Evolutionary conservation across 139 green algal species (phyloP).

Genomic region (Eudorina sp.): DNA sequence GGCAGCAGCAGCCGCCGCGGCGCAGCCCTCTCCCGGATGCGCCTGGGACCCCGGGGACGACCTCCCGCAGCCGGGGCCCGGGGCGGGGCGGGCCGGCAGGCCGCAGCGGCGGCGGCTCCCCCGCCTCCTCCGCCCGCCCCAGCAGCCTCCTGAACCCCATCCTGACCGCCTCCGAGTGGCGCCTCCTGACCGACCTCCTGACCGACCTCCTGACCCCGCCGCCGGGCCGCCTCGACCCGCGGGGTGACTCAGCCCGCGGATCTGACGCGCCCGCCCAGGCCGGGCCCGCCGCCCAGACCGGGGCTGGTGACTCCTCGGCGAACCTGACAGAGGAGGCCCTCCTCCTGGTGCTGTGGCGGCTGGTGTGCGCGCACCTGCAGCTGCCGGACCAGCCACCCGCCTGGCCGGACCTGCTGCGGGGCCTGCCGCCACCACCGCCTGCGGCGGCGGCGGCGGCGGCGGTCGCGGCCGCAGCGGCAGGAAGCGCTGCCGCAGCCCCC

Average conservation of each 20-base stretch:
- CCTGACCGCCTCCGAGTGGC: background rate
- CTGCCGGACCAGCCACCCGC: background rate
- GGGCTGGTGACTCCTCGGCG: background rate
- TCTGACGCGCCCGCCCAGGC: background rate
- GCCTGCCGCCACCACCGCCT: background rate
- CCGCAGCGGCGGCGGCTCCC: background rate
- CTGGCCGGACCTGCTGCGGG: background rate
- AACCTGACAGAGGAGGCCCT: background rate
- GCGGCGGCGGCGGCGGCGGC: too few species aligned
- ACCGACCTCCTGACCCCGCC: background rate
- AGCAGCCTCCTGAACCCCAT: background rate
- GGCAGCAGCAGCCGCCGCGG: too few species aligned
- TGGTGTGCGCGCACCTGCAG: background rate
- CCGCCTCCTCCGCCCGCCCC: background rate
- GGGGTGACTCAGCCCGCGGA: background rate
- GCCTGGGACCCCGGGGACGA: too few species aligned
- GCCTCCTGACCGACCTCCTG: constrained; percentile 4
- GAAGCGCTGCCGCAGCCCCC: too few species aligned
- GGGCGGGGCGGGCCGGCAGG: too few species aligned
- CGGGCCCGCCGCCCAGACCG: too few species aligned
- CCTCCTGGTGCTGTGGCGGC: constrained; percentile 23
- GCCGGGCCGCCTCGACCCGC: too few species aligned
- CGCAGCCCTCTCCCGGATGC: too few species aligned
- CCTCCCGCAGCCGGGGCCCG: too few species aligned
- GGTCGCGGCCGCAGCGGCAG: too few species aligned